These are phyloP conservation scores for Blumeriella jaapii DNA, from an alignment of 2,329 filamentous ascomycete species.

Conservation along the genomic window DNA sequence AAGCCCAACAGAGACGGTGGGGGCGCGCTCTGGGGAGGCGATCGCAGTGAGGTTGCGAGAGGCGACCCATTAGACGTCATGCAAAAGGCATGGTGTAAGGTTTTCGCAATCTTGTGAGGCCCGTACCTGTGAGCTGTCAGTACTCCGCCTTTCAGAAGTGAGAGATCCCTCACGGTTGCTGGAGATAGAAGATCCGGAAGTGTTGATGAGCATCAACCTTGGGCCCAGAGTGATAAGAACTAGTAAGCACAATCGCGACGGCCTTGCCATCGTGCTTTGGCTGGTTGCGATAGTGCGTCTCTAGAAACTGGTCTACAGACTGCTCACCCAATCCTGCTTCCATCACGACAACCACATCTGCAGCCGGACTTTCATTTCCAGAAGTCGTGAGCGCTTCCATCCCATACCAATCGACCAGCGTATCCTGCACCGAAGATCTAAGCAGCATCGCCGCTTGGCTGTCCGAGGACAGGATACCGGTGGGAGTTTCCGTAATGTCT, in stretches of 20 bases:
- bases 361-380: slow-evolving; percentile 1
- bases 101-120: slow-evolving; percentile 23
- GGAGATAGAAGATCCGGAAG: slow-evolving; percentile 21
- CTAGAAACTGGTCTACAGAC: slow-evolving; percentile 15
- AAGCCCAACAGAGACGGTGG: not conserved
- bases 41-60: not conserved
- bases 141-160: not conserved
- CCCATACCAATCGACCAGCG: slow-evolving; percentile 21
- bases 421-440: slow-evolving; percentile 14
- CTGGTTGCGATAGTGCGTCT: slow-evolving; percentile 10
- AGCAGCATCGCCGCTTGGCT: slow-evolving; percentile 20
- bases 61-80: slow-evolving; percentile 1
- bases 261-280: slow-evolving; percentile 7
- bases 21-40: slow-evolving; percentile 1
- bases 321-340: slow-evolving; percentile 19
- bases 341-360: slow-evolving; percentile 22
- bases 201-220: slow-evolving; percentile 16
- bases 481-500: slow-evolving; percentile 24
- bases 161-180: slow-evolving; percentile 21
- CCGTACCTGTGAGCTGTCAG: slow-evolving; percentile 17
- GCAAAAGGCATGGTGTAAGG: slow-evolving; percentile 18
- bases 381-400: slow-evolving; percentile 13
- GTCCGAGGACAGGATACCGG: slow-evolving; percentile 23
- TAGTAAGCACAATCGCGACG: slow-evolving; percentile 21
- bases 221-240: slow-evolving; percentile 12